A percentile compares a stretch with the other conserved stretches of the same genome.
phyloP scores from a whole-genome alignment of 345 rosid genomes.

The Cardamine occulta region DNA sequence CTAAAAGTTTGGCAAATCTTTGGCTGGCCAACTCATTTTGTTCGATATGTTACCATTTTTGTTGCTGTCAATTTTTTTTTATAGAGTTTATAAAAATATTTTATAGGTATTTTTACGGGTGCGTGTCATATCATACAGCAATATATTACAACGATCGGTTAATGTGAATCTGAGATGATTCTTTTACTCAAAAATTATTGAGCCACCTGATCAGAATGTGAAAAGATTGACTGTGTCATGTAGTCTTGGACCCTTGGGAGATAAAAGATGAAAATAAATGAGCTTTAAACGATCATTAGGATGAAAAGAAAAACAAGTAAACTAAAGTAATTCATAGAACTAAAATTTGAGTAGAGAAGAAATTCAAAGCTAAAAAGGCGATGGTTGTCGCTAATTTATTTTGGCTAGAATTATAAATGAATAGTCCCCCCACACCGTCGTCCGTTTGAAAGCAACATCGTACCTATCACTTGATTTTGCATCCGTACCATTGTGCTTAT shows the following conservation, averaged over 20 bases:
- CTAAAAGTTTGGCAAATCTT: conserved; percentile 38
- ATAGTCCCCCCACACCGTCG: conserved; percentile 28
- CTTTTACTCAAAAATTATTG: background rate
- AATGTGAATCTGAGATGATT: background rate
- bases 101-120: background rate
- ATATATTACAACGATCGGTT: background rate
- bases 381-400: background rate
- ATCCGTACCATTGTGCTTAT: conserved; percentile 21
- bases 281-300: background rate
- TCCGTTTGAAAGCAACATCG: conserved; percentile 28
- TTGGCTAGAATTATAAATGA: conserved; percentile 19
- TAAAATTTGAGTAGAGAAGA: background rate
- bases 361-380: conserved; percentile 6
- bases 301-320: background rate
- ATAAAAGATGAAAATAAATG: background rate
- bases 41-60: background rate
- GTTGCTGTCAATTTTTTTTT: conserved; percentile 7
- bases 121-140: conserved; percentile 1
- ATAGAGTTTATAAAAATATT: background rate
- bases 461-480: conserved; percentile 20
- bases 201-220: background rate
- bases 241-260: background rate
- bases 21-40: conserved; percentile 25
- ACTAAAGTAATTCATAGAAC: background rate
- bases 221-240: background rate